Percentiles rank a stretch among this genome's conserved stretches.
Conservation (phyloP, 78 protist genomes). For the Cavenderia fasciculata region DNA sequence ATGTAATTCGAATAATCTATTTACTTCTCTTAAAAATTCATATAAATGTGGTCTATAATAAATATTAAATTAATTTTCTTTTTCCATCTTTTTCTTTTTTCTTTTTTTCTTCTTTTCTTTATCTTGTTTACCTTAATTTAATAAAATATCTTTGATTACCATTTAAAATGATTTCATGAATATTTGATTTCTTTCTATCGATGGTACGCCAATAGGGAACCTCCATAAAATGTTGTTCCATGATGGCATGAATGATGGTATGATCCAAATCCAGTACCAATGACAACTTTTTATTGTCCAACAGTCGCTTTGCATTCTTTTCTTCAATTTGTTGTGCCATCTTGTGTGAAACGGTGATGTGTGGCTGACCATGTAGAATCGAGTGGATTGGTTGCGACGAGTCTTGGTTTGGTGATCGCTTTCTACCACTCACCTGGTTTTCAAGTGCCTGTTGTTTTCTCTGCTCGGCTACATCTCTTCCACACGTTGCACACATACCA, state of each 20-base stretch:
- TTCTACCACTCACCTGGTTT: not conserved
- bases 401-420: not conserved
- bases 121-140: constrained; percentile 10
- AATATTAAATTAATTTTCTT: not conserved
- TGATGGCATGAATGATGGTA: constrained; percentile 70
- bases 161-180: constrained; percentile 7
- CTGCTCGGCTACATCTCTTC: constrained; percentile 31
- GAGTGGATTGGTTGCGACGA: not conserved
- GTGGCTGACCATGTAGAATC: constrained; percentile 42
- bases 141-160: constrained; percentile 44
- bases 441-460: no score
- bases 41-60: constrained; percentile 39
- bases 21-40: constrained; percentile 22
- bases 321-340: constrained; percentile 47
- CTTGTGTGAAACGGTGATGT: constrained; percentile 42
- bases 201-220: constrained; percentile 21
- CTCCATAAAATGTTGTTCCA: constrained; percentile 24
- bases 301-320: constrained; percentile 29
- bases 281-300: constrained; percentile 24
- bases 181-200: constrained; percentile 8
- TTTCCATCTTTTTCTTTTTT: not conserved
- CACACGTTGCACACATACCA: constrained; percentile 69
- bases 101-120: not conserved
- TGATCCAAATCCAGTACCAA: constrained; percentile 72
- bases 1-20: constrained; percentile 46